Conservation (phyloP, 106 monocot species). For the Phalaenopsis aphrodite region DNA sequence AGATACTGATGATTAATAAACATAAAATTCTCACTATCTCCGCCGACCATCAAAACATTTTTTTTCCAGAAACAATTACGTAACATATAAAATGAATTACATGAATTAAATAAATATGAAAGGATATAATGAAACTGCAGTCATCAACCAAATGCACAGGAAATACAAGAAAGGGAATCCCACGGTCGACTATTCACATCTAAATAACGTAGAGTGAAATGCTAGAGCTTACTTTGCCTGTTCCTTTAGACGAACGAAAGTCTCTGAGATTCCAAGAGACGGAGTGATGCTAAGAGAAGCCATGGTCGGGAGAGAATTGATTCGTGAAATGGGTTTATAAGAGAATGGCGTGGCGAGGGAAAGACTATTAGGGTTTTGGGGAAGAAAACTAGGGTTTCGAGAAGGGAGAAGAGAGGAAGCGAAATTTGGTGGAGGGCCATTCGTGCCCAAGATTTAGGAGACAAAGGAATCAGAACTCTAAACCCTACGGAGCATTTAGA, state of each 20-base stretch:
- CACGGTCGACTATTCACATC: neutral
- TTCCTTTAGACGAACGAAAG: slow-evolving; percentile 15
- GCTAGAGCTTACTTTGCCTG: slow-evolving; percentile 18
- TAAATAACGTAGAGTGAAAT: neutral
- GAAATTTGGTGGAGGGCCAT: slow-evolving; percentile 10
- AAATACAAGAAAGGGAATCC: neutral
- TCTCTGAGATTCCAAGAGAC: slow-evolving; percentile 19
- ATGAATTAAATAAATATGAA: neutral
- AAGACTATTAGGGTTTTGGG: neutral
- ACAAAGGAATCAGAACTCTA: neutral
- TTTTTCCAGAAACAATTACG: no score
- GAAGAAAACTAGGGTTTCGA: neutral
- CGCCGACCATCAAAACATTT: no score
- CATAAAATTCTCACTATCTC: neutral
- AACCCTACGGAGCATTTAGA: neutral
- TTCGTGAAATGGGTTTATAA: neutral
- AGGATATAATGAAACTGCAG: neutral
- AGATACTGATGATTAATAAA: neutral
- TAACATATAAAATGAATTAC: no score
- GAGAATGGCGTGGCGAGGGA: neutral
- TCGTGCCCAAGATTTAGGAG: neutral
- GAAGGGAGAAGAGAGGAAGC: slow-evolving; percentile 2
- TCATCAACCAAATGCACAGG: neutral
- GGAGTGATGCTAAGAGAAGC: slow-evolving; percentile 11
- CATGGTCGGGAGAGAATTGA: slow-evolving; percentile 14